Base-by-base conservation (phyloP, 257 asterid genomes). In the Ophiorrhiza pumila region DNA sequence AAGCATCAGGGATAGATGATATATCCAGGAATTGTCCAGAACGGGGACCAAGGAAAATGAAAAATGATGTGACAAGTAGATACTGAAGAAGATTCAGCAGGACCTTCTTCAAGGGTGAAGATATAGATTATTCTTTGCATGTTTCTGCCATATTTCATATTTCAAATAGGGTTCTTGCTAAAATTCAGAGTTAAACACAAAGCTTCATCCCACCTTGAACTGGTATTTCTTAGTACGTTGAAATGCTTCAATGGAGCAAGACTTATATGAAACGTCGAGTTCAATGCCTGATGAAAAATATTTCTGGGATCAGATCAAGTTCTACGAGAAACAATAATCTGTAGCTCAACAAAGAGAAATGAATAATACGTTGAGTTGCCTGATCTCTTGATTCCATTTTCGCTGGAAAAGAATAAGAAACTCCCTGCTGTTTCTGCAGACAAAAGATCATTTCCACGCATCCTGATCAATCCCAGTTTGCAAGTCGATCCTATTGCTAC, bases 1-100 rank as follows among this genome's bases (percentile, higher is more conserved):
- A 9, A n/a, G 73, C 17, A 63, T 52, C 73, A 42, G 65, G 74
- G 73, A 32, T 72, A 71, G 69, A 64, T 32, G 73, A 32, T 72
- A 71, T 64, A 64, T 32, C 45, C 68, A 32, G 72, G 43, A 43
- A 60, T 50, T 62, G 31, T 69, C 43, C 8, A 41, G 29, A 12
- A 34, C 35, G 72, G 72, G 67, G 72, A 74, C 72, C 67, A 42
- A 64, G 42, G 49, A 31, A 57, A 72, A 32, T 29, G 63, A 25
- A 37, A 15, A 25, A 25, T 25, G 46, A 72, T 34, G 35, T 15
- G 47, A 35, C 49, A 31, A 42, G 20, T 35, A n/a, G 62, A 53
- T 62, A 25, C 27, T 32, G 35, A 34, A 13, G 62, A 35, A 61
- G 71, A 63, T 61, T 72, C 69, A 60, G 37, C 37, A 31, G 61